Base-by-base conservation (phyloP, 1,284 basidiomycete genomes). In the Salmacisia buchloeana region DNA sequence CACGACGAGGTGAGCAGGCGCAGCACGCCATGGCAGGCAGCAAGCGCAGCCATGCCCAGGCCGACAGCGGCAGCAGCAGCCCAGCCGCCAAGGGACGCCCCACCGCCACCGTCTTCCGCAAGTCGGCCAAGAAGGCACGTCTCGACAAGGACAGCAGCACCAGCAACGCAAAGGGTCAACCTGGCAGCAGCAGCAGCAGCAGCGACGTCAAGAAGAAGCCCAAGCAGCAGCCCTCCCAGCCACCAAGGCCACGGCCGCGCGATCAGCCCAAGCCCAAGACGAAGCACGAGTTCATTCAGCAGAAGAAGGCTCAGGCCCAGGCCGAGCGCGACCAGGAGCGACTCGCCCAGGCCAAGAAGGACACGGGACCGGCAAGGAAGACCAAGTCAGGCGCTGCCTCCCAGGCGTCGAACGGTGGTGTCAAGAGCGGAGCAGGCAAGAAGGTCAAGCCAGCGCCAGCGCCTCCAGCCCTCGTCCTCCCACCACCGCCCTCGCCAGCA, bases 271-370 rank as follows among this genome's bases (percentile, higher is more conserved):
- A 71, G 60, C 72, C 69, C 18, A 70, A 66, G 58, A 70, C 71
- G 1, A 72, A 72, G 61, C 71, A 72, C 63, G 69, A 70, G 34
- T 72, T 69, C 65, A 72, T 72, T 34, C 67, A 72, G 43, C 65
- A 65, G 12, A 72, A 72, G 62, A 68, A 72, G 41, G 66, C 58
- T 5, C 21, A 39, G 39, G 58, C 58, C 6, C 23, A n/a, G 15
- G 34, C 36, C 35, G 57, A 59, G 58, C 13, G 31, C n/a, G 15
- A 43, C 12, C 61, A 65, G 62, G 59, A 64, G 45, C 38, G 63
- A 58, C 61, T 61, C 35, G 63, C 59, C n/a, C 64, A 66, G 60
- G 67, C 61, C 35, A 70, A 69, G 38, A 41, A 41, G 15, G 46
- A n/a, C n/a, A n/a, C n/a, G n/a, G n/a, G n/a, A n/a, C n/a, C 36